Evolutionary conservation across 2,329 filamentous ascomycete genomes (phyloP), one percentile per base, ranked within the genome.

Genomic region (Macrophomina tecta): DNA sequence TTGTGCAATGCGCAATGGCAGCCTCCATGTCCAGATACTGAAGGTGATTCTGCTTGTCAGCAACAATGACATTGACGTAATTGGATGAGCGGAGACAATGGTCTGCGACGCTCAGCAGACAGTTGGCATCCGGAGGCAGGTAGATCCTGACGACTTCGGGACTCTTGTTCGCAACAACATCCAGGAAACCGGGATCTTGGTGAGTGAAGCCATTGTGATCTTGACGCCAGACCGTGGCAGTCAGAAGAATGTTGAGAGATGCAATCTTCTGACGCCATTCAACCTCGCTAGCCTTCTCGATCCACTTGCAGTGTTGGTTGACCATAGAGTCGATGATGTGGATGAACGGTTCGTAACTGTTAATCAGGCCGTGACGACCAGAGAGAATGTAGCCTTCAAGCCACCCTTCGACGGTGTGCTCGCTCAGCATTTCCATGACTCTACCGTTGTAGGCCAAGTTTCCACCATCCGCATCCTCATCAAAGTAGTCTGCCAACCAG

Each of bases 251-350:
- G 80, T 94, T 94, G 72, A 94, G 86, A 0, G 90, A 93, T 8
- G 90, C 85, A 11, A 93, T 82, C 76, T 89, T 89, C 72, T 83
- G 86, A 62, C 91, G 87, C 91, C 91, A 94, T 73, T 91, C 87
- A 23, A 93, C 89, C 74, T 93, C 91, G n/a, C 89, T 82, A 70
- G 88, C 91, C 80, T 93, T 94, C 77, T 94, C 91, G 61, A 93
- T 85, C 91, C 91, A 93, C 78, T 94, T 94, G 82, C 90, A 92
- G 80, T 94, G 91, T 81, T 92, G 91, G 76, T 92, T 93, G 68
- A 94, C 91, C 91, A 94, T 94, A 1, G 89, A 92, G 77, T 93
- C 90, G 72, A 94, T 92, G 72, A 94, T 87, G 74, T 93, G 90
- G 68, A 93, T 91, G 75, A 94, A 94, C 0, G 91, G 90, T 77